Evolutionary conservation across 352 stramenopile species (phyloP).

Genomic region (Globisporangium perplexum): DNA sequence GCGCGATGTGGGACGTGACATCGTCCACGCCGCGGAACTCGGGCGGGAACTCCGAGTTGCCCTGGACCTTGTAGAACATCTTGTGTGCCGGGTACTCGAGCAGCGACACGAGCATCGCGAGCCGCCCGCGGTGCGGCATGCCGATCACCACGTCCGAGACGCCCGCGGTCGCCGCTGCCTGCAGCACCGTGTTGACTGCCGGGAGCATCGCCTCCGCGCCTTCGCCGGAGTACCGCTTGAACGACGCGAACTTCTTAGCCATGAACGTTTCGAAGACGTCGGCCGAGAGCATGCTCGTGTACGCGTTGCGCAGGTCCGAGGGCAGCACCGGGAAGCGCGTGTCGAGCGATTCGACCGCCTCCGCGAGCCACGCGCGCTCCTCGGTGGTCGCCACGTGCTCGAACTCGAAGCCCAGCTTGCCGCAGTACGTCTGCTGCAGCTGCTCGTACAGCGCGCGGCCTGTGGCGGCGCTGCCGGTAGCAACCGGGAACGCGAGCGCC

Average conservation of each 20-base stretch:
- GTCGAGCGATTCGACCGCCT: conserved; percentile 41
- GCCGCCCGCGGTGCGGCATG: conserved; percentile 80
- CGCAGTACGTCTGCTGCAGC: conserved; percentile 59
- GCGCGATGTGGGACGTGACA: conserved; percentile 84
- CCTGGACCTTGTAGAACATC: conserved; percentile 80
- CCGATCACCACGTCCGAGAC: conserved; percentile 80
- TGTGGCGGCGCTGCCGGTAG: conserved; percentile 1
- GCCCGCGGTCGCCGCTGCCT: conserved; percentile 35
- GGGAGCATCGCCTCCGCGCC: conserved; percentile 79
- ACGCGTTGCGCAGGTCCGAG: conserved; percentile 69
- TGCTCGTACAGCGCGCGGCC: conserved; percentile 56
- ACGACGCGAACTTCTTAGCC: conserved; percentile 79
- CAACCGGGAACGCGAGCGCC: conserved; percentile 14
- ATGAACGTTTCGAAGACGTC: conserved; percentile 86
- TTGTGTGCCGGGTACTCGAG: conserved; percentile 80
- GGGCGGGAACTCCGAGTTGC: conserved; percentile 65
- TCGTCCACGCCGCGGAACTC: conserved; percentile 66
- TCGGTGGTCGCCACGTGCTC: conserved; percentile 51
- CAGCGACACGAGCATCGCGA: conserved; percentile 69
- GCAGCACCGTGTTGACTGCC: conserved; percentile 62
- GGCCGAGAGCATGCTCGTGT: conserved; percentile 71
- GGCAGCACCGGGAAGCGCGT: conserved; percentile 44
- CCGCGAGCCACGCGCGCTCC: conserved; percentile 68
- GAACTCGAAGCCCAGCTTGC: conserved; percentile 81
- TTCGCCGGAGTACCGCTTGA: conserved; percentile 87